These are phyloP conservation scores for Monosporascus sp. DNA, from an alignment of 2,329 filamentous ascomycete species.

Conservation along the genomic window DNA sequence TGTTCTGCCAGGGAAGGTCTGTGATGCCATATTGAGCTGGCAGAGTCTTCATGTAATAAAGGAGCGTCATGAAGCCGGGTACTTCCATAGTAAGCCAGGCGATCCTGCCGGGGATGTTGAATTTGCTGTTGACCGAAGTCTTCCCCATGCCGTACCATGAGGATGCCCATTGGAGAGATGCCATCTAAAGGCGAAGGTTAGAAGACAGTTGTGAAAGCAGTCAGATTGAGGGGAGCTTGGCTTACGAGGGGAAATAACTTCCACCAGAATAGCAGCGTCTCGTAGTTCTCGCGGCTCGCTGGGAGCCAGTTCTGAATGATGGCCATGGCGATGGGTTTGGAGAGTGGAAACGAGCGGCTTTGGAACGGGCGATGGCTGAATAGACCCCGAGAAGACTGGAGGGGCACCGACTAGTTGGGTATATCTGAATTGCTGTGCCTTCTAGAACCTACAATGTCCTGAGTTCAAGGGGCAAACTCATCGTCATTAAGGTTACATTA, in stretches of 20 bases:
- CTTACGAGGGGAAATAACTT: slow-evolving; percentile 50
- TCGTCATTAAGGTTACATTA: too few species aligned
- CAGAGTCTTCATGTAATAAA: slow-evolving; percentile 73
- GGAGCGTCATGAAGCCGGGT: slow-evolving; percentile 67
- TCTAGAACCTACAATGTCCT: not conserved
- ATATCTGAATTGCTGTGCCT: not conserved
- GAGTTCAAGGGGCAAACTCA: too few species aligned
- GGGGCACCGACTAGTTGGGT: not conserved
- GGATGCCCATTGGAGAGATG: slow-evolving; percentile 67
- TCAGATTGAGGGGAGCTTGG: slow-evolving; percentile 1
- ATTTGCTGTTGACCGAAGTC: slow-evolving; percentile 65
- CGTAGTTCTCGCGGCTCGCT: slow-evolving; percentile 53
- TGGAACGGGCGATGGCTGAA: not conserved
- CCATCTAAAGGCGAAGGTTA: slow-evolving; percentile 48
- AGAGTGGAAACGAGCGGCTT: not conserved
- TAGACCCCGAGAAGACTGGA: not conserved
- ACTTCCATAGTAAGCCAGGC: slow-evolving; percentile 89
- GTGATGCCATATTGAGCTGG: slow-evolving; percentile 52
- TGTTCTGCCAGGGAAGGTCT: slow-evolving; percentile 70
- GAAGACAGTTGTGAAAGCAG: not conserved
- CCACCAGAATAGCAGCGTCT: slow-evolving; percentile 47
- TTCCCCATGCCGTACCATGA: slow-evolving; percentile 90
- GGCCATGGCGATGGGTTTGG: slow-evolving; percentile 31
- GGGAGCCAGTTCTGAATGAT: slow-evolving; percentile 52
- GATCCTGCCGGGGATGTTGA: slow-evolving; percentile 85